Conservation (phyloP, 2,329 filamentous ascomycete species). For the Colletotrichum theobromicola region DNA sequence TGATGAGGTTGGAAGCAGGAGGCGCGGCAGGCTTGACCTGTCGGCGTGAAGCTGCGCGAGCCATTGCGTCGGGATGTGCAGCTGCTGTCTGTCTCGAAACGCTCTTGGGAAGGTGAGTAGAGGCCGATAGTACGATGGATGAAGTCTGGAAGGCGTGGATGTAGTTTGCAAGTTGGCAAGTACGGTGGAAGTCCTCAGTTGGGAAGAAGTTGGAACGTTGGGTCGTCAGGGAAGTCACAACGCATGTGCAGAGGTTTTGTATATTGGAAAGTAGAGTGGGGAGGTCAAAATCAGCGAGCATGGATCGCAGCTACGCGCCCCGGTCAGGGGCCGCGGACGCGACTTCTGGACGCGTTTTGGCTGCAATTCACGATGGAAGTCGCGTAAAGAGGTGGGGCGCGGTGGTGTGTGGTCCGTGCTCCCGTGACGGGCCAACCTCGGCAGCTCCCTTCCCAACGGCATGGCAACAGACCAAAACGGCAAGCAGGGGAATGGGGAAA, state of each 20-base stretch:
- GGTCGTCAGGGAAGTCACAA: background rate
- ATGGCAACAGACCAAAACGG: background rate
- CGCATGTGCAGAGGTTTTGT: constrained; percentile 18
- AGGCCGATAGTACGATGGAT: background rate
- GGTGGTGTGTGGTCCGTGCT: constrained; percentile 1
- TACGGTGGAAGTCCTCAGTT: background rate
- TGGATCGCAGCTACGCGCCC: constrained; percentile 11
- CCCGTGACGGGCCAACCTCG: constrained; percentile 2
- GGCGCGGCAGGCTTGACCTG: constrained; percentile 17
- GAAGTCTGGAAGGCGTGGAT: background rate
- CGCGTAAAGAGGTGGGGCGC: constrained; percentile 18
- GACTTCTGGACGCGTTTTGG: constrained; percentile 15
- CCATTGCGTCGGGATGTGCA: constrained; percentile 18
- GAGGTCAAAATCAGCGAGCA: constrained; percentile 12
- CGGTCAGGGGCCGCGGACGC: constrained; percentile 10
- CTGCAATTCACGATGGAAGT: constrained; percentile 4
- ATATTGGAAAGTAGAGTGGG: constrained; percentile 16
- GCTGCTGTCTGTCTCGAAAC: background rate
- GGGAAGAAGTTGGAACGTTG: background rate
- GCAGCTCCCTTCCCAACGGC: background rate
- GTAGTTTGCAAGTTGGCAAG: background rate
- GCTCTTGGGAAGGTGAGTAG: background rate
- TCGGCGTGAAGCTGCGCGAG: constrained; percentile 18
- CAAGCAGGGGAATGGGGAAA: background rate
- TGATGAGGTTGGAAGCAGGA: constrained; percentile 11